phyloP scores from a whole-genome alignment of 2,329 filamentous ascomycete genomes.

The Penicillium capsulatum region DNA sequence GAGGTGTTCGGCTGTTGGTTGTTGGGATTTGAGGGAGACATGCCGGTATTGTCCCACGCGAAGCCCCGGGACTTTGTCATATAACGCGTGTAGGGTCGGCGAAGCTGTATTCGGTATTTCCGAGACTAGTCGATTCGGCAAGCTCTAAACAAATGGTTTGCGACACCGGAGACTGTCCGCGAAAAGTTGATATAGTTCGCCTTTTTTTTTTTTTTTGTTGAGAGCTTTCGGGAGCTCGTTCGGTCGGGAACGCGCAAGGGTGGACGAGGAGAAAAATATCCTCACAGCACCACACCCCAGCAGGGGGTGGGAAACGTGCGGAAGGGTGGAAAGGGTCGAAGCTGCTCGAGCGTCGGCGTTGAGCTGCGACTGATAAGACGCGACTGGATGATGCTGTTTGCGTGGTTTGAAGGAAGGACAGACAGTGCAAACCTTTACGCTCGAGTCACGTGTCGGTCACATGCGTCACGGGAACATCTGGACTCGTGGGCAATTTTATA shows the following conservation, averaged over 20 bases:
- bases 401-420: conserved; percentile 35
- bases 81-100: no score
- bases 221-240: neutral
- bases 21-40: conserved; percentile 27
- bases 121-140: no score
- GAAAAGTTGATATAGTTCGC: no score
- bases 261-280: neutral
- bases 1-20: conserved; percentile 30
- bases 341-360: neutral
- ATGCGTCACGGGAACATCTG: no score
- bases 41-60: conserved; percentile 8
- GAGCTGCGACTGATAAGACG: conserved; percentile 18
- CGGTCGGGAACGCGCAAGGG: neutral
- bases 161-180: no score
- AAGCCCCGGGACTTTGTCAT: no score
- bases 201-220: no score
- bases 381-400: conserved; percentile 30
- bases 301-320: conserved; percentile 9
- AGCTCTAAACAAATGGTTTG: no score
- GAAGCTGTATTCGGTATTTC: no score
- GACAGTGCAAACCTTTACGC: conserved; percentile 33
- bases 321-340: conserved; percentile 3
- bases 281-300: conserved; percentile 9
- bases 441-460: neutral
- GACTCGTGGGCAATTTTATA: no score